These are phyloP conservation scores for Ceratorhiza oryzae-sativae DNA, from an alignment of 1,284 basidiomycete genomes.

Conservation along the genomic window DNA sequence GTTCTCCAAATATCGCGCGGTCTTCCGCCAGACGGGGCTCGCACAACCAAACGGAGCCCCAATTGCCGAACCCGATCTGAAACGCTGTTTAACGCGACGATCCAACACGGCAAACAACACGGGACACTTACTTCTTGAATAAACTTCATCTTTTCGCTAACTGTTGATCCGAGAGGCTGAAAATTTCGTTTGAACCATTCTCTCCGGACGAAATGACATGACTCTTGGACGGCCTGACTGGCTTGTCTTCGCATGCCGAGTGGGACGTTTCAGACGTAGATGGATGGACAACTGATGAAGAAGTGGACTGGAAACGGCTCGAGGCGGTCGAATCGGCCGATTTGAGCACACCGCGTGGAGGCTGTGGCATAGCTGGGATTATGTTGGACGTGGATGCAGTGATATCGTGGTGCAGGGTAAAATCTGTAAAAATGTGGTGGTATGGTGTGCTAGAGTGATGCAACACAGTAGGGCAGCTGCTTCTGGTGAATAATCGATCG, in stretches of 20 bases:
- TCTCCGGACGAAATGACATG: slow-evolving; percentile 1
- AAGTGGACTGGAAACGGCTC: slow-evolving; percentile 22
- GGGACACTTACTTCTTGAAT: slow-evolving; percentile 67
- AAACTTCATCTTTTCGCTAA: slow-evolving; percentile 74
- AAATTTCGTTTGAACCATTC: slow-evolving; percentile 40
- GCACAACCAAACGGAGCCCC: slow-evolving; percentile 84
- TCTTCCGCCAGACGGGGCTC: slow-evolving; percentile 13
- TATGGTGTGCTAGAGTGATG: background rate
- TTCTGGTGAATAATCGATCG: background rate
- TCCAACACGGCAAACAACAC: slow-evolving; percentile 30
- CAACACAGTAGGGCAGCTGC: background rate
- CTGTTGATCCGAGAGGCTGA: slow-evolving; percentile 63
- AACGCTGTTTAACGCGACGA: slow-evolving; percentile 2
- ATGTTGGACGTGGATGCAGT: slow-evolving; percentile 10
- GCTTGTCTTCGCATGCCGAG: slow-evolving; percentile 9
- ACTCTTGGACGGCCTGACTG: slow-evolving; percentile 1
- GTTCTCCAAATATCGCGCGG: slow-evolving; percentile 45
- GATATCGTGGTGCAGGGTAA: background rate
- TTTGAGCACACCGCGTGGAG: background rate
- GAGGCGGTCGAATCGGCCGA: slow-evolving; percentile 20
- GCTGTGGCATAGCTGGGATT: slow-evolving; percentile 11
- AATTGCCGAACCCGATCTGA: slow-evolving; percentile 85
- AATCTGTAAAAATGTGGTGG: slow-evolving; percentile 10
- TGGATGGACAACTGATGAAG: background rate
- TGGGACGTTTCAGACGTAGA: slow-evolving; percentile 29